Evolutionary conservation across 495 filamentous ascomycete genomes (phyloP).

Genomic region (Podospora comata): DNA sequence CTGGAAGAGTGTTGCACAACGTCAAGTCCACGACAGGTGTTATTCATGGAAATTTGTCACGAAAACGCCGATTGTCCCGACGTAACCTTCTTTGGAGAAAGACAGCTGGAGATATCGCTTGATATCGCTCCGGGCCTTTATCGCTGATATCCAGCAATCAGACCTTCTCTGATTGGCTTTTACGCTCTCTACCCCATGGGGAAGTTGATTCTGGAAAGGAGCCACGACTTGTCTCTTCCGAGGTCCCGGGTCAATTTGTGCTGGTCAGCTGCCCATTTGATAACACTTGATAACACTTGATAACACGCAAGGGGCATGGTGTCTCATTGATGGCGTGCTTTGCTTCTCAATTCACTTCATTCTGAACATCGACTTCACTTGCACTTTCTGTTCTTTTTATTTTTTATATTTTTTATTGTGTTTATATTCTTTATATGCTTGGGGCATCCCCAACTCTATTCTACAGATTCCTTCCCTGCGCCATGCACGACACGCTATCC

Average conservation of each 20-base stretch:
- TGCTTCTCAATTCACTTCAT: background rate
- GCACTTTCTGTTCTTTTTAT: background rate
- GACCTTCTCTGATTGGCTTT: background rate
- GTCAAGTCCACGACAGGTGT: background rate
- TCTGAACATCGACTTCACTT: background rate
- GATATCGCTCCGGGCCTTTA: background rate
- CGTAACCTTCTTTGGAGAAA: background rate
- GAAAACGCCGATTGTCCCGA: background rate
- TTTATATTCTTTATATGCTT: background rate
- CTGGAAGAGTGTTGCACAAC: background rate
- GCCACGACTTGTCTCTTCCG: background rate
- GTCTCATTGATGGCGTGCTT: background rate
- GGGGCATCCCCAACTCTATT: background rate
- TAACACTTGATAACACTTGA: slow-evolving; percentile 1
- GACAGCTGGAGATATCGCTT: background rate
- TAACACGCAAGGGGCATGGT: background rate
- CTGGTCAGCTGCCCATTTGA: background rate
- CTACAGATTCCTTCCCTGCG: background rate
- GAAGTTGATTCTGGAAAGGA: background rate
- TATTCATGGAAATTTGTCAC: background rate
- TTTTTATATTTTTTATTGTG: background rate
- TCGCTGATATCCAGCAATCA: background rate
- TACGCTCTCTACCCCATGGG: background rate
- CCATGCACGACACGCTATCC: background rate
- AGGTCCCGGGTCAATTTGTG: background rate